A percentile compares a stretch with the other conserved stretches of the same genome.
Conservation (phyloP, 371 early-diverging fungal genomes). For the Syncephalastrum racemosum region DNA sequence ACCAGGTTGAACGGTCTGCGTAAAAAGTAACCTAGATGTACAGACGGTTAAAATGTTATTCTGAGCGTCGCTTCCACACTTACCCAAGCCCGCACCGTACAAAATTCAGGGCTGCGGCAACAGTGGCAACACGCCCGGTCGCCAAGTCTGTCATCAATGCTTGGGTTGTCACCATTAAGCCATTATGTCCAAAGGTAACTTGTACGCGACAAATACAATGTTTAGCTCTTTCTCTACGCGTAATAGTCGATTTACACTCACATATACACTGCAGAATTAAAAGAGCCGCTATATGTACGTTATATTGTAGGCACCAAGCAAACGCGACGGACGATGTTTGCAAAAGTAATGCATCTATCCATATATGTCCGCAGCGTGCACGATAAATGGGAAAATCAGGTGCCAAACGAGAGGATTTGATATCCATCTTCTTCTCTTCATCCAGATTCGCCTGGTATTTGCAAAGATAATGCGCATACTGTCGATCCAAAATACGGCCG, state of each 20-base stretch:
- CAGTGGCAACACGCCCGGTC: conserved; percentile 39
- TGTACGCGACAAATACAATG: not conserved
- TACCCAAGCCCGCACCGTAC: conserved; percentile 42
- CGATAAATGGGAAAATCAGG: conserved; percentile 26
- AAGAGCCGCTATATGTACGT: conserved; percentile 26
- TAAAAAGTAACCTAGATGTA: conserved; percentile 11
- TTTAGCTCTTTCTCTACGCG: no score
- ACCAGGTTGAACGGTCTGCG: conserved; percentile 23
- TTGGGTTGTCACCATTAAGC: conserved; percentile 19
- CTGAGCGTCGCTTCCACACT: not conserved
- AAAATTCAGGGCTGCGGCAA: conserved; percentile 43
- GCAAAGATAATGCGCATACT: no score
- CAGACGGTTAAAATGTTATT: no score
- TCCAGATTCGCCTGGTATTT: no score
- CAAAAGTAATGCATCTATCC: conserved; percentile 15
- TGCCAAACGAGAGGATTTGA: not conserved
- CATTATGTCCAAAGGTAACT: conserved; percentile 12
- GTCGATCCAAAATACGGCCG: conserved; percentile 15
- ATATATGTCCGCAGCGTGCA: conserved; percentile 31
- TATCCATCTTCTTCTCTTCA: no score
- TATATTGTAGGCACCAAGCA: conserved; percentile 27
- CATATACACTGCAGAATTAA: conserved; percentile 33
- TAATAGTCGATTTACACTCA: conserved; percentile 5
- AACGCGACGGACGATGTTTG: conserved; percentile 21
- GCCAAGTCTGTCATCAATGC: conserved; percentile 37